These are phyloP conservation scores for Colletotrichum viniferum DNA, from an alignment of 2,329 filamentous ascomycete species.

Conservation along the genomic window DNA sequence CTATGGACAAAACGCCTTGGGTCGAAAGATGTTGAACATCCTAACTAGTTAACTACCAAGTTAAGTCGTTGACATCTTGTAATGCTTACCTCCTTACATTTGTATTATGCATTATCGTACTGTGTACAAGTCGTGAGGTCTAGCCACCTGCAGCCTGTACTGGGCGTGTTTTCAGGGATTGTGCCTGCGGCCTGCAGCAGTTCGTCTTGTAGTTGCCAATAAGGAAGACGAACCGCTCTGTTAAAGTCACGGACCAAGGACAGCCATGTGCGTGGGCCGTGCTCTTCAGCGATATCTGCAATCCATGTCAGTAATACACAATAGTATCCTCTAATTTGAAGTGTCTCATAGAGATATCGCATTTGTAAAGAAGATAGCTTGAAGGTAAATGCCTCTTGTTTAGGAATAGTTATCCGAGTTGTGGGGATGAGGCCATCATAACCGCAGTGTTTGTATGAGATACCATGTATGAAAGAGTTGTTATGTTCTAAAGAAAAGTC, in stretches of 20 bases:
- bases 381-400: not conserved
- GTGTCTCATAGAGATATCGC: not conserved
- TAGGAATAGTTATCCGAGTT: not conserved
- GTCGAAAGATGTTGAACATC: not conserved
- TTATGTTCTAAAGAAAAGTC: not conserved
- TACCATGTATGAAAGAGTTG: not conserved
- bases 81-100: not conserved
- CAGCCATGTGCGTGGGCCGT: not conserved
- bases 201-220: not conserved
- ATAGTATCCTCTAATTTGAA: too few relatives aligned
- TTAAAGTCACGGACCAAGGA: not conserved
- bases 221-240: not conserved
- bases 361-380: not conserved
- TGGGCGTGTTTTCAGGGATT: not conserved
- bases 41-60: not conserved
- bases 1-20: constrained; percentile 23
- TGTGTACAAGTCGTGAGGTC: not conserved
- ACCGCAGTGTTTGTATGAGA: not conserved
- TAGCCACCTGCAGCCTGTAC: not conserved
- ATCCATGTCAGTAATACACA: not conserved
- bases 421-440: not conserved
- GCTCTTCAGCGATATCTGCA: not conserved
- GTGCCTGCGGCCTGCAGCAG: not conserved
- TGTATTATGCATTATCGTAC: not conserved
- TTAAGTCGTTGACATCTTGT: not conserved